phyloP scores from a whole-genome alignment of 1,284 basidiomycete genomes.

The Moesziomyces globuligerus region DNA sequence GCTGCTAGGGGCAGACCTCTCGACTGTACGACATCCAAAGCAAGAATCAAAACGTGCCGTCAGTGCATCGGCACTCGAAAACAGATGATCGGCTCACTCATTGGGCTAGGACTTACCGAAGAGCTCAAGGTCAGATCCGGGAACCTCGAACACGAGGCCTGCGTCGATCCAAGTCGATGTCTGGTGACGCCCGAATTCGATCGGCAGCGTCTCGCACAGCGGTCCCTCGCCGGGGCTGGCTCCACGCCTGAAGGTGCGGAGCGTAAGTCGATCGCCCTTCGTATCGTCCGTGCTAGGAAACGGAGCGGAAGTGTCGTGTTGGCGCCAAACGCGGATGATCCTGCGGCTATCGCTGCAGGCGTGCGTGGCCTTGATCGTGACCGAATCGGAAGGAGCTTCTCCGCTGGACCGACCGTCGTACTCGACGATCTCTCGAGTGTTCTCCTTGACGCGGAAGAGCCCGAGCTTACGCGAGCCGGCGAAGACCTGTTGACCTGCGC shows the following conservation, averaged over 20 bases:
- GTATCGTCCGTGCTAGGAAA: background rate
- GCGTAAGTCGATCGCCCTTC: background rate
- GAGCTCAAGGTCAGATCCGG: slow-evolving; percentile 7
- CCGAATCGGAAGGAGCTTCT: background rate
- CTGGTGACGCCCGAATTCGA: background rate
- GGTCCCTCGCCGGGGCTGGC: background rate
- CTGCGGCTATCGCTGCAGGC: background rate
- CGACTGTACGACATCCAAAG: background rate
- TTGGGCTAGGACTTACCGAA: background rate
- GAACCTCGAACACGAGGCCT: slow-evolving; percentile 1
- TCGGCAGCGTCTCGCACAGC: background rate
- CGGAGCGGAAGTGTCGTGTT: background rate
- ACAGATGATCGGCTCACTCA: background rate
- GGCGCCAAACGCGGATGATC: background rate
- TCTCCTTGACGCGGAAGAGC: slow-evolving; percentile 18
- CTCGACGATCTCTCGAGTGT: background rate
- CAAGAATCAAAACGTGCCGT: background rate
- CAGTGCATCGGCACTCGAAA: background rate
- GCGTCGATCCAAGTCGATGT: slow-evolving; percentile 13
- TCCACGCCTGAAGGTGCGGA: background rate
- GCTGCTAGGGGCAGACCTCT: slow-evolving; percentile 2
- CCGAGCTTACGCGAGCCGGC: background rate
- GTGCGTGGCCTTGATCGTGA: background rate
- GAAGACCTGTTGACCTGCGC: slow-evolving; percentile 3
- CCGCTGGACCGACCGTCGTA: background rate